Base-by-base conservation (phyloP, 306 rosid genomes). In the Quercus cerris region DNA sequence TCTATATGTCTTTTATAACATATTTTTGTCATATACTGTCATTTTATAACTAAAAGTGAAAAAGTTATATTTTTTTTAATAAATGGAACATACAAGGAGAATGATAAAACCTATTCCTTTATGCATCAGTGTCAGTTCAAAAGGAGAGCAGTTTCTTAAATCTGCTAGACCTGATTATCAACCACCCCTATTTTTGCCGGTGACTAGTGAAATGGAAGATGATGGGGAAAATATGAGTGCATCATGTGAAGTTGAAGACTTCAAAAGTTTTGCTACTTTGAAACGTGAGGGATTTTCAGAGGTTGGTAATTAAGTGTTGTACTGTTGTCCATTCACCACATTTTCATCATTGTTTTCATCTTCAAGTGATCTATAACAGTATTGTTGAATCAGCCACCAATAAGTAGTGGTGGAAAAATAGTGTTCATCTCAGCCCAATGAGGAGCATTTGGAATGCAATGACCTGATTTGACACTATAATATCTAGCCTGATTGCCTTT, bases 111-210 rank as follows among this genome's bases (percentile, higher is more conserved):
- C 13, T 70, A n/a, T 85, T 81, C 64, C 69, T 72, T 76, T 76
- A 64, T 86, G 78, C 70, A 84, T 68, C 91, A 92, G 98, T 80
- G 89, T 94, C 76, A 63, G 90, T 69, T 76, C 78, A 76, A 89
- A 90, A 85, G 97, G 96, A 66, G 81, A 85, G 72, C 73, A 83
- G 27, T 94, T 89, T 90, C 90, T 94, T 80, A 83, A 84, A 61
- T 84, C 94, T 77, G 89, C 84, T 74, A 93, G 83, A 81, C 97
- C 92, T 12, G 96, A 90, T 82, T 70, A 90, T 87, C 97, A 94
- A 80, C 92, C 96, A 49, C 87, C 96, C 38, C 73, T 94, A 75
- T 75, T 92, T 81, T 84, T 94, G 90, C 70, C 88, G 5, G 83
- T 90, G 85, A 88, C 93, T 64, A 73, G 86, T 80, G 97, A 94